phyloP scores from a whole-genome alignment of 202 grass and related monocot species.

The Carex arenaria region DNA sequence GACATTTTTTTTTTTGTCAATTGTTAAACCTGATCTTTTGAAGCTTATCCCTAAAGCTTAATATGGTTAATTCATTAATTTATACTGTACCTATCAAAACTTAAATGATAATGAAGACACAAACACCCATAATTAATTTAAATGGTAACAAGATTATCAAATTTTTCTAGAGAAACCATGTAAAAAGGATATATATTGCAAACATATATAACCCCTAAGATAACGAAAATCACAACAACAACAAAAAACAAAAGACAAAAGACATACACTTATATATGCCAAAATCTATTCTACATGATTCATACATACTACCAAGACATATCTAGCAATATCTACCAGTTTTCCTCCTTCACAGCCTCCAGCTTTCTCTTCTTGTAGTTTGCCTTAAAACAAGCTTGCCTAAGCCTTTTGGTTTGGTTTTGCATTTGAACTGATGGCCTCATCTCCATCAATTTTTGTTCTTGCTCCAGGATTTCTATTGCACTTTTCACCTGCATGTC shows the following conservation, averaged over 20 bases:
- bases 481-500: constrained; percentile 32
- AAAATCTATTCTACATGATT: background rate
- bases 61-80: too few relatives aligned
- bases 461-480: constrained; percentile 61
- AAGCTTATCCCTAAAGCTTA: background rate
- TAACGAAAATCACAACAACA: background rate
- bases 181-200: background rate
- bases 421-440: constrained; percentile 47
- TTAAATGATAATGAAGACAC: background rate
- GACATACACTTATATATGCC: background rate
- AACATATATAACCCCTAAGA: background rate
- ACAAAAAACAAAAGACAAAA: background rate
- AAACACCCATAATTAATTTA: background rate
- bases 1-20: background rate
- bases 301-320: background rate
- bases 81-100: too few relatives aligned
- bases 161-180: background rate
- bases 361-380: constrained; percentile 81
- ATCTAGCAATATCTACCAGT: background rate
- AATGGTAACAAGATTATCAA: background rate
- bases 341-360: constrained; percentile 17
- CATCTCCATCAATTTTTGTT: constrained; percentile 62
- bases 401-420: constrained; percentile 64
- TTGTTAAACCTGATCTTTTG: background rate
- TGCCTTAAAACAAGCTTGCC: constrained; percentile 89